phyloP scores from a whole-genome alignment of 768 basidiomycete genomes.

The Lentinula lateritia region DNA sequence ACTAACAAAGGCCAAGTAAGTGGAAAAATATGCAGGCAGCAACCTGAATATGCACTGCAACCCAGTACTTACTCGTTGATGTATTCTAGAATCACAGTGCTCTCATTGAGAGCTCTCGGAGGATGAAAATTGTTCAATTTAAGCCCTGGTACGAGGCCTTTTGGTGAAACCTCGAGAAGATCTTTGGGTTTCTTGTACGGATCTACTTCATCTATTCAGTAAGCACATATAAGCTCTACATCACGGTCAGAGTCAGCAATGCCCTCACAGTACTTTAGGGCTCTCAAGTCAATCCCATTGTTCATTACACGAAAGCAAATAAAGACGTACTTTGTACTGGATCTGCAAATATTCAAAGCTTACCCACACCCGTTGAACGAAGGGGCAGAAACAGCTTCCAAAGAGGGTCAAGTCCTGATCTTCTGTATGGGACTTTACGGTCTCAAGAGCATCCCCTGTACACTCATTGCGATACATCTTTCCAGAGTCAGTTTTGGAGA shows the following conservation, averaged over 20 bases:
- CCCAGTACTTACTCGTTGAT: conserved; percentile 55
- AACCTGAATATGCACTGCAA: background rate
- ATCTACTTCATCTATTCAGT: conserved; percentile 62
- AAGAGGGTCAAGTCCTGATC: conserved; percentile 61
- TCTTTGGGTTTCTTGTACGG: conserved; percentile 80
- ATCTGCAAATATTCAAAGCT: conserved; percentile 65
- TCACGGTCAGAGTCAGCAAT: background rate
- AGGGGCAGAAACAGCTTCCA: conserved; percentile 72
- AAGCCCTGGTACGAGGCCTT: conserved; percentile 73
- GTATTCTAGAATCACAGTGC: conserved; percentile 73
- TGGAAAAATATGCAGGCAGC: background rate
- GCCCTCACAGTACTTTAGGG: conserved; percentile 33
- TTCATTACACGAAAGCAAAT: too few relatives aligned
- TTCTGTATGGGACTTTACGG: conserved; percentile 41
- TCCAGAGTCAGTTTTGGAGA: conserved; percentile 25
- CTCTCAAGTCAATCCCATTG: background rate
- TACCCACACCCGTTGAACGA: conserved; percentile 80
- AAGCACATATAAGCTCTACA: too few relatives aligned
- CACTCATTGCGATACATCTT: conserved; percentile 33
- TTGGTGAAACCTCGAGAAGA: conserved; percentile 76
- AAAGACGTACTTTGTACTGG: conserved; percentile 52
- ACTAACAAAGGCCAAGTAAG: conserved; percentile 22
- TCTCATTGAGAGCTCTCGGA: conserved; percentile 68
- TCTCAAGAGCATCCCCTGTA: conserved; percentile 50
- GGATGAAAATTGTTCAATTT: conserved; percentile 48